These are phyloP conservation scores for Aureobasidium sp. DNA, from an alignment of 2,329 filamentous ascomycete genomes.

Conservation along the genomic window DNA sequence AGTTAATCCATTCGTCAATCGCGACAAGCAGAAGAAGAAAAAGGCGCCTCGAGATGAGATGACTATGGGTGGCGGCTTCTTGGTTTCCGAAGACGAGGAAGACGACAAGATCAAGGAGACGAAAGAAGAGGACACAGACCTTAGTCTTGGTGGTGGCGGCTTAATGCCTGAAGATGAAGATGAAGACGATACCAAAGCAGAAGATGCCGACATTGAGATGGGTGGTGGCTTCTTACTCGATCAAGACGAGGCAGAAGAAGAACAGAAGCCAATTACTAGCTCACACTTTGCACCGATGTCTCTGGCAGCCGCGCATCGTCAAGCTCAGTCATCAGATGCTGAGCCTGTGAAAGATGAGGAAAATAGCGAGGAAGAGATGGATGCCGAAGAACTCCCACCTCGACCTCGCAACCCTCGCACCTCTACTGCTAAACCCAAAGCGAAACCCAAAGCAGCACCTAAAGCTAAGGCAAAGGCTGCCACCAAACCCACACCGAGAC, in stretches of 20 bases:
- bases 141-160: slow-evolving; percentile 29
- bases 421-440: background rate
- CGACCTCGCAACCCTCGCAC: background rate
- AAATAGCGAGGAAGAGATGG: slow-evolving; percentile 12
- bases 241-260: slow-evolving; percentile 22
- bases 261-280: slow-evolving; percentile 19
- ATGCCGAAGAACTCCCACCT: slow-evolving; percentile 5
- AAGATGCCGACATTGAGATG: background rate
- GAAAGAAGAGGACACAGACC: background rate
- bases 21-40: slow-evolving; percentile 27
- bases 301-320: slow-evolving; percentile 26
- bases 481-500: slow-evolving; percentile 1
- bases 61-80: slow-evolving; percentile 34
- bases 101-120: slow-evolving; percentile 25
- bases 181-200: slow-evolving; percentile 24
- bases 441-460: slow-evolving; percentile 1
- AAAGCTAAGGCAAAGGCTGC: slow-evolving; percentile 14
- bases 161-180: slow-evolving; percentile 33
- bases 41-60: slow-evolving; percentile 19
- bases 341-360: slow-evolving; percentile 15
- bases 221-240: slow-evolving; percentile 20
- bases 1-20: slow-evolving; percentile 48
- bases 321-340: background rate
- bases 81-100: slow-evolving; percentile 31
- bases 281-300: slow-evolving; percentile 29